These are phyloP conservation scores for Lachancea kluyveri DNA, from an alignment of 805 yeast genomes.

Conservation along the genomic window DNA sequence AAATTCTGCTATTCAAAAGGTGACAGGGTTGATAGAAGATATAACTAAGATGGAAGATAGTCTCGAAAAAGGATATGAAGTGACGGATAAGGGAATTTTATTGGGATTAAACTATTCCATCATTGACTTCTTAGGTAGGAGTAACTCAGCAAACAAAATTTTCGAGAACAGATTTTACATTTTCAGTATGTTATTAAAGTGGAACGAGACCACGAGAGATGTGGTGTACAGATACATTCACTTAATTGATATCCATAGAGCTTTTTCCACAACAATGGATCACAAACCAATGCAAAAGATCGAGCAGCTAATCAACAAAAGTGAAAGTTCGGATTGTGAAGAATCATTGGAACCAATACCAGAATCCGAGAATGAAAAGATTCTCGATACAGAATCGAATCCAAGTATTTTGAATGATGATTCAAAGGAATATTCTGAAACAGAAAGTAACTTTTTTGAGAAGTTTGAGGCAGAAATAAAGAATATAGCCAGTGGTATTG, in stretches of 20 bases:
- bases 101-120: constrained; percentile 26
- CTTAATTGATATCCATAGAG: constrained; percentile 39
- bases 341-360: too few species aligned
- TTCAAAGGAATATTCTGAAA: too few species aligned
- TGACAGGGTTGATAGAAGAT: constrained; percentile 19
- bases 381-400: too few species aligned
- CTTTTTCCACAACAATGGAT: constrained; percentile 38
- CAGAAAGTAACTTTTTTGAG: too few species aligned
- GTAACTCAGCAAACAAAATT: constrained; percentile 13
- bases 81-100: constrained; percentile 32
- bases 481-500: constrained; percentile 30
- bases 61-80: constrained; percentile 34
- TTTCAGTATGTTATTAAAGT: constrained; percentile 66
- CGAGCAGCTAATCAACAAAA: constrained; percentile 41
- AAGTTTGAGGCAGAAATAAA: constrained; percentile 53
- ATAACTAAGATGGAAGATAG: constrained; percentile 10
- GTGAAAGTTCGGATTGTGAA: not conserved
- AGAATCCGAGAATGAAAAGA: constrained; percentile 2
- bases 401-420: too few species aligned
- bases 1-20: constrained; percentile 11
- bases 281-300: constrained; percentile 45
- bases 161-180: constrained; percentile 59
- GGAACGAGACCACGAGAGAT: constrained; percentile 71
- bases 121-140: constrained; percentile 17
- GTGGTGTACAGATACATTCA: constrained; percentile 54